Evolutionary conservation across 2,329 filamentous ascomycete genomes (phyloP), one percentile per base, ranked within the genome.

Genomic region (Venturia asperata): DNA sequence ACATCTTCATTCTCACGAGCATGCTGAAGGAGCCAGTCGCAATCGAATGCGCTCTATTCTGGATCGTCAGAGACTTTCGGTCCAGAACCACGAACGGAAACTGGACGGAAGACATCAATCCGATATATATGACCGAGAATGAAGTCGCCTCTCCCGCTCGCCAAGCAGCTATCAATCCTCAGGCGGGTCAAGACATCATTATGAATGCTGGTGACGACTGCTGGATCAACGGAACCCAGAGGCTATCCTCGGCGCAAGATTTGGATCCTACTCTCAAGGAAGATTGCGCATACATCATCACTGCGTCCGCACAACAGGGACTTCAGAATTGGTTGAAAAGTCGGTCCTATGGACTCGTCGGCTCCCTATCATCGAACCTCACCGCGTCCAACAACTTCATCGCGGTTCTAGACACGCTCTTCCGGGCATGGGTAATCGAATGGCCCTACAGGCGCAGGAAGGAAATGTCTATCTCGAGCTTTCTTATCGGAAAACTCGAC

Each of bases 211-310:
- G 27, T 11, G 11, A 19, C 49, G 17, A 37, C 13, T 56, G 49
- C 49, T 56, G 49, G 49, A 56, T 56, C 2, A 56, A 56, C 9
- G 49, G 49, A 5, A 56, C 49, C 24, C 49, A 56, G 15, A 56
- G 21, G 15, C 5, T 13, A n/a, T 5, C 1, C 19, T 37, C 30
- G 10, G 30, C n/a, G 24, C 27, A 58, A 37, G 30, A 37, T 2
- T 19, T 15, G 2, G 37, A 58, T 13, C 15, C 27, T 11, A 11
- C 30, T 10, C 52, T 58, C 30, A 37, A 34, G 13, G 52, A 58
- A 5, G 52, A 37, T 4, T 58, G 52, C 15, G 13, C 27, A 34
- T 58, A 37, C 17, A 17, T n/a, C 52, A 58, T 58, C 52, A 37
- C 27, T 15, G 52, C 52, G 10, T 19, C 30, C 9, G 52, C 52